These are phyloP conservation scores for Talaromyces nanjingensis DNA, from an alignment of 495 filamentous ascomycete genomes.

Conservation along the genomic window DNA sequence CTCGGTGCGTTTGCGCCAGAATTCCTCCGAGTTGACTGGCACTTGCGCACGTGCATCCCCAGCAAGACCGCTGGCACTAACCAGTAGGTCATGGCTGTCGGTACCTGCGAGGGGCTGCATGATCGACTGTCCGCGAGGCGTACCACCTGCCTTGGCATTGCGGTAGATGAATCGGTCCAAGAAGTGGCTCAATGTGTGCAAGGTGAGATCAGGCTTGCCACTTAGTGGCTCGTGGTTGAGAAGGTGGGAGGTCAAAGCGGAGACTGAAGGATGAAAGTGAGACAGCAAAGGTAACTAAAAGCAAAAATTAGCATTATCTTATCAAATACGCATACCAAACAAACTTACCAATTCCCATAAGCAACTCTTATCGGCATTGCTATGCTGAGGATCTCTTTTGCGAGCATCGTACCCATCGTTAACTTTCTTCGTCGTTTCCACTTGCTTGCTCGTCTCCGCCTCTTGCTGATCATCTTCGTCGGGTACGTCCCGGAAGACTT, in stretches of 20 bases:
- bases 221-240: slow-evolving; percentile 59
- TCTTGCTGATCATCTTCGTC: slow-evolving; percentile 40
- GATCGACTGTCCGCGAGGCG: slow-evolving; percentile 69
- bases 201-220: slow-evolving; percentile 78
- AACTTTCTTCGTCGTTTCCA: slow-evolving; percentile 19
- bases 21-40: slow-evolving; percentile 76
- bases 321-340: neutral
- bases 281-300: slow-evolving; percentile 57
- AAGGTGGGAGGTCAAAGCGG: slow-evolving; percentile 69
- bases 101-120: slow-evolving; percentile 87
- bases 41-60: slow-evolving; percentile 36
- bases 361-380: slow-evolving; percentile 82
- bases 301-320: neutral
- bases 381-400: slow-evolving; percentile 85
- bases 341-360: slow-evolving; percentile 78
- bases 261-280: slow-evolving; percentile 94
- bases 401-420: slow-evolving; percentile 64
- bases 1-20: slow-evolving; percentile 85
- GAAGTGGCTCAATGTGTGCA: slow-evolving; percentile 88
- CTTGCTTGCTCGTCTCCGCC: slow-evolving; percentile 17
- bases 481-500: slow-evolving; percentile 63
- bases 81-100: slow-evolving; percentile 55
- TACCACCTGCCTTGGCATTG: slow-evolving; percentile 64
- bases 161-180: slow-evolving; percentile 95
- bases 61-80: slow-evolving; percentile 45